phyloP scores from a whole-genome alignment of 805 yeast genomes.

The Cephaloascus albidus region DNA sequence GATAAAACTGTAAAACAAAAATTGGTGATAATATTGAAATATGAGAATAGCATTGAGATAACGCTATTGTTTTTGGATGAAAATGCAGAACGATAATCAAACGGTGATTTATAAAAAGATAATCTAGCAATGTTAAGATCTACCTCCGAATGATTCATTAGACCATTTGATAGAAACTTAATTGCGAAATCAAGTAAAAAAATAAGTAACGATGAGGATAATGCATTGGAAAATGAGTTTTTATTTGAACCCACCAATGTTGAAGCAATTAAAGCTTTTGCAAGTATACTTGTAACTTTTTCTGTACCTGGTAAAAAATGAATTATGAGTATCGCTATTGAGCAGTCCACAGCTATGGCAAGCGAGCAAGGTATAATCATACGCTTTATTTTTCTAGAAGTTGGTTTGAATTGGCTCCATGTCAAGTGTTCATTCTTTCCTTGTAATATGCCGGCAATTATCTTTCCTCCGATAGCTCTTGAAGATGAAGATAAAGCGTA shows the following conservation, averaged over 20 bases:
- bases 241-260: slow-evolving; percentile 17
- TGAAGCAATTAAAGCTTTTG: slow-evolving; percentile 23
- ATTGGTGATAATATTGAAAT: slow-evolving; percentile 14
- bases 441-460: slow-evolving; percentile 4
- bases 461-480: slow-evolving; percentile 4
- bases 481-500: slow-evolving; percentile 5
- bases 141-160: slow-evolving; percentile 9
- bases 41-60: neutral
- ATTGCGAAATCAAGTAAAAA: slow-evolving; percentile 4
- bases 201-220: slow-evolving; percentile 9
- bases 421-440: neutral
- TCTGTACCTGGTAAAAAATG: slow-evolving; percentile 4
- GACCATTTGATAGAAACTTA: slow-evolving; percentile 1
- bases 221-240: slow-evolving; percentile 15
- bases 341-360: slow-evolving; percentile 1
- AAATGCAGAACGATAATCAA: no score
- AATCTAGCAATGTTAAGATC: neutral
- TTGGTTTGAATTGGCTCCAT: neutral
- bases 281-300: slow-evolving; percentile 14
- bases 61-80: no score
- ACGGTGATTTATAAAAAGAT: no score
- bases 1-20: slow-evolving; percentile 16
- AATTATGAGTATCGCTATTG: neutral
- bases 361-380: neutral
- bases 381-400: neutral